Base-by-base conservation (phyloP, 2,329 filamentous ascomycete genomes). In the Stenocarpella maydis region DNA sequence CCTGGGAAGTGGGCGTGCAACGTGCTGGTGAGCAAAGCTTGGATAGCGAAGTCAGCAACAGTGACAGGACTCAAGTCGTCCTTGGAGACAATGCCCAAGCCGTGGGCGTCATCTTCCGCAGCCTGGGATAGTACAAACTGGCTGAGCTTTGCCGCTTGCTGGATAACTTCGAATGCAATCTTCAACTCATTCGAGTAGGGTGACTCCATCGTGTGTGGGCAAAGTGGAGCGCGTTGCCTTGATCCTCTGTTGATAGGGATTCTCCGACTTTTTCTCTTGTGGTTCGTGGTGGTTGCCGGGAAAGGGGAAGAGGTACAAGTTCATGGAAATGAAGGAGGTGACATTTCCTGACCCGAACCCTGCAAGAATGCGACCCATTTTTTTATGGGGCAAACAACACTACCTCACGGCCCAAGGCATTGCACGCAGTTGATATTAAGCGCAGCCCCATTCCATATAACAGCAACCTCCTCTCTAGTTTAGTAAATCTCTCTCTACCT, bases 21-120 rank as follows among this genome's bases (percentile, higher is more conserved):
- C 2, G 84, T 84, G 45, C 82, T 78, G 7, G 84, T 84, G 49
- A 89, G 80, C 6, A 89, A 79, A 0, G 86, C 86, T 74, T 89
- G 87, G 69, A 88, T 83, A 66, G 87, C 87, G 72, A 89, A 88
- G 76, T 89, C 87, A 75, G 84, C 87, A 24, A 88, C 80, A 0
- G 87, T 89, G 55, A 89, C 87, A 2, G 86, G 86, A 67, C 83
- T 86, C 43, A 87, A 78, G 74, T 88, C 86, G 52, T 83, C 82
- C 72, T 89, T 89, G 69, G 84, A 80, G 28, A 87, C 76, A 28
- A 81, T 80, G 67, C 83, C 84, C 74, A 80, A 76, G 2, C 81
- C 81, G 65, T 85, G 83, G 73, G n/a, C 37, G 15, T n/a, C 52
- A 31, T 34, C 26, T 45, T 24, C 15, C 19, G 50, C 66, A 10